These are phyloP conservation scores for Citrus trifoliata DNA, from an alignment of 345 rosid species.

Conservation along the genomic window DNA sequence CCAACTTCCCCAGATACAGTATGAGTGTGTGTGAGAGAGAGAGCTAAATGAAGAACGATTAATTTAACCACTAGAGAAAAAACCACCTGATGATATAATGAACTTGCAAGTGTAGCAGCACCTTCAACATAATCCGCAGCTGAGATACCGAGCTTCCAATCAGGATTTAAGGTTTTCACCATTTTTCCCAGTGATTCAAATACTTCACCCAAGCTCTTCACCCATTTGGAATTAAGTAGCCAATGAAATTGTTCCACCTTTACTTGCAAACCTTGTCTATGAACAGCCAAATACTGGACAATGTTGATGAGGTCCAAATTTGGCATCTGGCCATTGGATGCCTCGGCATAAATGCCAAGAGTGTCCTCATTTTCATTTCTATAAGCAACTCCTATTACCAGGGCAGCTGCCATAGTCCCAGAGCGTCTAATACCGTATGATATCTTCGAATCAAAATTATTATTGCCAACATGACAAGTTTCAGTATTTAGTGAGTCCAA, in stretches of 20 bases:
- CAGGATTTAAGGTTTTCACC: constrained; percentile 56
- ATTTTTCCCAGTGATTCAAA: constrained; percentile 60
- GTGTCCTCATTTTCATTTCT: constrained; percentile 52
- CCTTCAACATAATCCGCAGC: constrained; percentile 82
- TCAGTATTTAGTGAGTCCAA: constrained; percentile 26
- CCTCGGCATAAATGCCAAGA: constrained; percentile 78
- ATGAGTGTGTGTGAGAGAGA: neutral
- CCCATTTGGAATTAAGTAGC: constrained; percentile 56
- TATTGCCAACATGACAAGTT: constrained; percentile 22
- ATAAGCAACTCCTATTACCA: constrained; percentile 78
- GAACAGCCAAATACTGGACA: constrained; percentile 82
- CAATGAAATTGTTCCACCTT: constrained; percentile 62
- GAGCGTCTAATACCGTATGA: constrained; percentile 58
- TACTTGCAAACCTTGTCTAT: constrained; percentile 82
- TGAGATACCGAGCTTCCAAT: constrained; percentile 77
- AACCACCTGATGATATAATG: constrained; percentile 78
- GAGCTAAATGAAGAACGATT: neutral
- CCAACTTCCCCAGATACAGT: neutral
- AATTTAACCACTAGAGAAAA: neutral
- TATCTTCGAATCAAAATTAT: constrained; percentile 19
- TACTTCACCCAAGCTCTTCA: constrained; percentile 50
- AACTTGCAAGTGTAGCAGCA: constrained; percentile 83
- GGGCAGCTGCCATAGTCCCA: constrained; percentile 48
- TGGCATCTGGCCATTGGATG: constrained; percentile 98
- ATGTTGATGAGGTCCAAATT: constrained; percentile 91